Conservation (phyloP, 306 rosid genomes). For the Parietaria judaica region DNA sequence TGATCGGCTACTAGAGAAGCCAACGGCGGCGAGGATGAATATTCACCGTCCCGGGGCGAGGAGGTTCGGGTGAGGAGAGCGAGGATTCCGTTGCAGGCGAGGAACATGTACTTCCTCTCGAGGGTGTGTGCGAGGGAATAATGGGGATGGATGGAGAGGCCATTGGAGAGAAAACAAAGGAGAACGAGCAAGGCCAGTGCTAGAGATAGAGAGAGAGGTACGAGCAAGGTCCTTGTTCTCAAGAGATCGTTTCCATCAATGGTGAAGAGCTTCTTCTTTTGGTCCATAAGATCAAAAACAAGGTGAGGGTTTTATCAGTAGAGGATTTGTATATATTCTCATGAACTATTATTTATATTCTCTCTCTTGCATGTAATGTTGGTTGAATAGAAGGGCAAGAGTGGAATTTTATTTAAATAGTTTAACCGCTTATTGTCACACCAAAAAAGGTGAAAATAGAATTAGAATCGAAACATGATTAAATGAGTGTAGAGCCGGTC, state of each 20-base stretch:
- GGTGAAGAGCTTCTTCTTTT: slow-evolving; percentile 14
- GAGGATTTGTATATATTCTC: too few relatives aligned
- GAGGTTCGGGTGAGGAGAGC: slow-evolving; percentile 46
- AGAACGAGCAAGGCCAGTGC: slow-evolving; percentile 18
- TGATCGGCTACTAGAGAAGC: not conserved
- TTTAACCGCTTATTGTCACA: too few relatives aligned
- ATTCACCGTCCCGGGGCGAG: not conserved
- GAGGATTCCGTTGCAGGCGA: slow-evolving; percentile 57
- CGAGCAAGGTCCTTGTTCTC: slow-evolving; percentile 11
- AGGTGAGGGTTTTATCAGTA: too few relatives aligned
- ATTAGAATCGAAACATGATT: too few relatives aligned
- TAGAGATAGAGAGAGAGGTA: slow-evolving; percentile 18
- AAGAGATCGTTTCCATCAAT: slow-evolving; percentile 10
- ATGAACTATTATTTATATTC: too few relatives aligned
- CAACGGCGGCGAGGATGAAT: not conserved
- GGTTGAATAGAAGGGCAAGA: too few relatives aligned
- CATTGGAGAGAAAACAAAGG: slow-evolving; percentile 24
- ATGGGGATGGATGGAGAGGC: slow-evolving; percentile 32
- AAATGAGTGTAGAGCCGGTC: too few relatives aligned
- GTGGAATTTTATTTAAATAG: too few relatives aligned
- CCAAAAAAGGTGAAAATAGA: too few relatives aligned
- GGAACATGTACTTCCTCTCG: slow-evolving; percentile 64
- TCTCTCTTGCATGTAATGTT: too few relatives aligned
- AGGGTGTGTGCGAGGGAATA: slow-evolving; percentile 48
- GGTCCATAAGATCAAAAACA: slow-evolving; percentile 18